phyloP scores from a whole-genome alignment of 2,329 filamentous ascomycete genomes.

The Graphilbum fragrans region DNA sequence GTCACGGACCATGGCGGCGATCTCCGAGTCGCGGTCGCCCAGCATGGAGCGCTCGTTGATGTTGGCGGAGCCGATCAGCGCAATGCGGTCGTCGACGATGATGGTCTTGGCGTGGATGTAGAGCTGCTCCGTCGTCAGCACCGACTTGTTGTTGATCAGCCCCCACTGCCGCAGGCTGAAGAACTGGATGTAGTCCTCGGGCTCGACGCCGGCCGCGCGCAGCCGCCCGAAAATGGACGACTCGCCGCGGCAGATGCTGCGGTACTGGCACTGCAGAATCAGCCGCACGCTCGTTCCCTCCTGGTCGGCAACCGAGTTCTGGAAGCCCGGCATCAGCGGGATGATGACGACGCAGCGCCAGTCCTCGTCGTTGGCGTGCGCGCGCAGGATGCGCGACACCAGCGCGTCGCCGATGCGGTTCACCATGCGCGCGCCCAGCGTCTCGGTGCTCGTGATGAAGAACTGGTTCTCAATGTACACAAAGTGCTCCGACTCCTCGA shows the following conservation, averaged over 20 bases:
- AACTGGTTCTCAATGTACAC: conserved; percentile 99
- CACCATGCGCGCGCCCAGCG: conserved; percentile 74
- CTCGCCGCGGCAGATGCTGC: conserved; percentile 88
- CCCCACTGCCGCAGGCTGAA: conserved; percentile 90
- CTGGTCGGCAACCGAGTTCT: conserved; percentile 88
- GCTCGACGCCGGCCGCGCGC: conserved; percentile 68
- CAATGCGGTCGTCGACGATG: conserved; percentile 86
- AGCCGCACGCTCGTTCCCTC: conserved; percentile 89
- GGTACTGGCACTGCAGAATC: conserved; percentile 95
- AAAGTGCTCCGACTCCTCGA: conserved; percentile 90
- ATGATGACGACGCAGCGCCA: conserved; percentile 89
- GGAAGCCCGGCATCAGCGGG: conserved; percentile 95
- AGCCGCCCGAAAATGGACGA: conserved; percentile 84
- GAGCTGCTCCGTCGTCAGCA: conserved; percentile 84
- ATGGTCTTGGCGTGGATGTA: conserved; percentile 98
- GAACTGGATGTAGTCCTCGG: conserved; percentile 91
- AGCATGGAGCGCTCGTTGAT: conserved; percentile 98
- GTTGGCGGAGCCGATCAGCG: conserved; percentile 92
- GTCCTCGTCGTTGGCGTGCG: conserved; percentile 69
- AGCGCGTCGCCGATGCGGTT: conserved; percentile 92
- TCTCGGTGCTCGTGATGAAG: conserved; percentile 87
- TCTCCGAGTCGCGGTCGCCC: conserved; percentile 82
- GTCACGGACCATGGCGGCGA: conserved; percentile 80
- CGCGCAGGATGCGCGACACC: conserved; percentile 80
- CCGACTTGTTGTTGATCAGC: conserved; percentile 69